Base-by-base conservation (phyloP, 2,329 filamentous ascomycete species). In the Aspergillus alliaceus region DNA sequence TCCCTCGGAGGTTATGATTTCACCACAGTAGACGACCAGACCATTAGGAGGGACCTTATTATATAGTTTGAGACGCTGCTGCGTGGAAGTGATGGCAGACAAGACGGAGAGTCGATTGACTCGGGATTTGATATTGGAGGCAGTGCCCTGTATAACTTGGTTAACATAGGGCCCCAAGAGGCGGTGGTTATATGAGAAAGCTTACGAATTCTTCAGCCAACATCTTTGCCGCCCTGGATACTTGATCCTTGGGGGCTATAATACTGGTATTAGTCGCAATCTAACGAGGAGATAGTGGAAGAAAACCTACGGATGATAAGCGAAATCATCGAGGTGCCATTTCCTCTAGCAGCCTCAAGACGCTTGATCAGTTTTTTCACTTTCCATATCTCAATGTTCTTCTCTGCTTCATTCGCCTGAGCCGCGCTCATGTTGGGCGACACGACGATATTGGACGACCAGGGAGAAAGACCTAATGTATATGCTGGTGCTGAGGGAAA, bases 281-380 rank as follows among this genome's bases (percentile, higher is more conserved):
- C 29, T 40, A 40, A 46, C 44, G 32, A 42, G 29, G 35, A 35
- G 14, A n/a, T 27, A 49, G 24, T 42, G 27, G 9, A 49, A 56
- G 55, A 50, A n/a, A 24, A 81, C 90, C 72, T 82, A 96, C 91
- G 95, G 74, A 99, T 98, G 71, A 99, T 97, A 79, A 99, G 86
- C 64, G 93, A 98, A 79, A 99, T 99, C 95, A 99, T 99, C 82
- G 89, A 93, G 64, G 95, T 99, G 81, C 95, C 95, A 86, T 99
- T 99, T 76, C 95, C 95, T 76, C 96, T 86, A 68, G 96, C 96
- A 62, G 91, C 90, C 80, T 98, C 95, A 70, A 99, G 91, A 71
- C 95, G 90, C 82, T 98, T 99, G 82, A 99, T 96, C 74, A 99
- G 84, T 84, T 99, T 99, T 86, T 99, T 99, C 75, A 99, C 93